Base-by-base conservation (phyloP, 1,139 yeast genomes). In the Candida pseudocylindracea region DNA sequence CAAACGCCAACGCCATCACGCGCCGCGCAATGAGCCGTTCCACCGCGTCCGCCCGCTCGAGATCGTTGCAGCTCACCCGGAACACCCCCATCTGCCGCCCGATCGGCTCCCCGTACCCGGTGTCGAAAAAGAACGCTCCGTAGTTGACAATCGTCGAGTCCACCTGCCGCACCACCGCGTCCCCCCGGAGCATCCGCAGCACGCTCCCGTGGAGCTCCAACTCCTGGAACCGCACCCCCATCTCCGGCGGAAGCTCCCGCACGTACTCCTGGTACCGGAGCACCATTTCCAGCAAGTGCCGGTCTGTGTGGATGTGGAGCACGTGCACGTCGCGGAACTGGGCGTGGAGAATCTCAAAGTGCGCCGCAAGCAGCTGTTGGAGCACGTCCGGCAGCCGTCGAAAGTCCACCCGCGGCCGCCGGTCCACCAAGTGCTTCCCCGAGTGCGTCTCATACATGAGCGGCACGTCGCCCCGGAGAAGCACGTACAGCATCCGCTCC, bases 381-480 rank as follows among this genome's bases (percentile, higher is more conserved):
- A 70, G 0, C 80, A 72, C 41, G 67, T 64, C 36, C 70, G 75
- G 7, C 76, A 65, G 2, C 75, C 68, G 35, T 69, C 80, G 36
- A 66, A 62, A 2, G 73, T 67, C 38, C 75, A 56, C 0, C 72
- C 64, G 35, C 72, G 60, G 20, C 57, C 54, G 4, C 73, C 54
- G 38, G 59, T 67, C 38, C 57, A 63, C 30, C 45, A 46, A 31
- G 49, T 49, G 31, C 47, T 52, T 2, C 67, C 60, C 10, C 67
- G 58, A n/a, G 57, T 35, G 28, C 59, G 38, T 20, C 43, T 49
- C 36, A 64, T 78, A 75, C 42, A 66, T 71, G 26, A 73, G 50
- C 0, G 91, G 88, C 2, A 70, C 72, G 46, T 75, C 75, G 1
- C 83, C 88, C 36, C 75, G 48, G 1, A 72, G 50, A 32, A 72